Evolutionary conservation across 371 early-diverging fungal genomes (phyloP).

Genomic region (Blastocladiella emersonii): DNA sequence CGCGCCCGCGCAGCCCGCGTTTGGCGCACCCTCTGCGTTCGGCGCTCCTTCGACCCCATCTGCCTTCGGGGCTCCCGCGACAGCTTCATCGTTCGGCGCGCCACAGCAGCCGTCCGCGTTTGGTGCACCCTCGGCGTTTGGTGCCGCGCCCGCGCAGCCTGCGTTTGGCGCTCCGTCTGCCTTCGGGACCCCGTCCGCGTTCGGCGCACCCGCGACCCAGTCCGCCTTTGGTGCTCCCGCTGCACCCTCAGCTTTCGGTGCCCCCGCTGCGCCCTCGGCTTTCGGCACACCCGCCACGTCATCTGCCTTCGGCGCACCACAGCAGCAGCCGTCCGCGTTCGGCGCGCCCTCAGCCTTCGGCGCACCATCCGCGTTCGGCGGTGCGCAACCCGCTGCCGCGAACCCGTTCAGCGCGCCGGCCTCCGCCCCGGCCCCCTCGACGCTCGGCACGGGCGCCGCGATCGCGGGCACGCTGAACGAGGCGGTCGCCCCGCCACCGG

Average conservation of each 20-base stretch:
- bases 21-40: background rate
- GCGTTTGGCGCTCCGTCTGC: background rate
- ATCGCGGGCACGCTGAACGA: no score
- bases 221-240: no score
- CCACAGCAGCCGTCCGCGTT: no score
- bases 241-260: no score
- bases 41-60: no score
- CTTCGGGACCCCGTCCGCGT: background rate
- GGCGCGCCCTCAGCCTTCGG: background rate
- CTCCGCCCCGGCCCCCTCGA: background rate
- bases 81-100: no score
- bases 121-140: background rate
- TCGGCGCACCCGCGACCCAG: background rate
- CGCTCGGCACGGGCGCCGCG: background rate
- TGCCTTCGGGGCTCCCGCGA: no score
- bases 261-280: no score
- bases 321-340: background rate
- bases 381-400: no score
- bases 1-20: background rate
- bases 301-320: no score
- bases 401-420: background rate
- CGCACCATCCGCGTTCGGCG: background rate
- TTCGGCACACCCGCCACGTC: no score
- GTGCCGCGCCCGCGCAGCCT: background rate
- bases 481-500: no score